These are phyloP conservation scores for Hericium rajendrae DNA, from an alignment of 768 basidiomycete genomes.

Conservation along the genomic window DNA sequence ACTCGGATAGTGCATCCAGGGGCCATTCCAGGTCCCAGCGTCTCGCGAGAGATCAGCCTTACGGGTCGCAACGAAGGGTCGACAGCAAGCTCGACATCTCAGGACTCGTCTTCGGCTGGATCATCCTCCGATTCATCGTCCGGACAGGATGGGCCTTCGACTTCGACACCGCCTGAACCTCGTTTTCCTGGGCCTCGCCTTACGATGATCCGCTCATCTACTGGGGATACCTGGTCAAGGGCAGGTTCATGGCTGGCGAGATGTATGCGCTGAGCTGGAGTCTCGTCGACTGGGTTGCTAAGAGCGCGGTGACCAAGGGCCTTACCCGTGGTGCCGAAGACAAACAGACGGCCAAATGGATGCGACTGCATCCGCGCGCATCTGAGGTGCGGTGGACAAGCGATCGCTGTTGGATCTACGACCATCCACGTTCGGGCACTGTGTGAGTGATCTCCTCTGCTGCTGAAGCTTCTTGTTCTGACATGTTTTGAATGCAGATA, in stretches of 20 bases:
- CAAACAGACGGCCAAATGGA: constrained; percentile 90
- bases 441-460: constrained; percentile 46
- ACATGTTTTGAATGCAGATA: constrained; percentile 41
- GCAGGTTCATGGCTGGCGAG: constrained; percentile 93
- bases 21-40: neutral
- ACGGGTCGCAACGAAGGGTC: neutral
- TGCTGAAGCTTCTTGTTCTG: neutral
- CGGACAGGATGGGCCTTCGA: neutral
- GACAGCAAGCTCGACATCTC: neutral
- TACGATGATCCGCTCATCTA: constrained; percentile 64
- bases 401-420: constrained; percentile 96
- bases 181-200: constrained; percentile 7
- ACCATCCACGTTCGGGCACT: constrained; percentile 89
- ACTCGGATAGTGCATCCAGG: too few species aligned
- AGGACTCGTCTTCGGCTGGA: neutral
- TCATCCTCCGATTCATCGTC: neutral
- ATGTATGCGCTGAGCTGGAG: constrained; percentile 85
- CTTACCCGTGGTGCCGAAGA: constrained; percentile 81
- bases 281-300: constrained; percentile 81
- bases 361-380: constrained; percentile 73
- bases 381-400: constrained; percentile 78
- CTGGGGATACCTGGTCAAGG: constrained; percentile 88
- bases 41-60: neutral
- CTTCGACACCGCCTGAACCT: constrained; percentile 1
- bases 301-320: constrained; percentile 55